Evolutionary conservation across 2,329 filamentous ascomycete genomes (phyloP).

Genomic region (Aspergillus tubingensis): DNA sequence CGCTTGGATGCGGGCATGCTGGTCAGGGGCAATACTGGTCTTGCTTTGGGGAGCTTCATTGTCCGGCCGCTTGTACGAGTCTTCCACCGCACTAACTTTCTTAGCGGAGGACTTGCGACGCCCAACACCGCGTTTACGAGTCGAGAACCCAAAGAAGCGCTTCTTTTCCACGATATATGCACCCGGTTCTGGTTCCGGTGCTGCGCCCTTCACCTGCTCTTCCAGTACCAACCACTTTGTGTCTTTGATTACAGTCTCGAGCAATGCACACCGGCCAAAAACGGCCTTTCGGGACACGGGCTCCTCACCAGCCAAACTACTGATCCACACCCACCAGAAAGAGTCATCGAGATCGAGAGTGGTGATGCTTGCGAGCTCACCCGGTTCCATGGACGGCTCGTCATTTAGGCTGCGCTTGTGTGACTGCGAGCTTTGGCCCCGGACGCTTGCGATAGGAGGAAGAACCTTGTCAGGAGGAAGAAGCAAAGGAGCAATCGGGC

Average conservation of each 20-base stretch:
- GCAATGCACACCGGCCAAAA: conserved; percentile 88
- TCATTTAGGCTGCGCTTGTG: conserved; percentile 72
- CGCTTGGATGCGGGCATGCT: conserved; percentile 89
- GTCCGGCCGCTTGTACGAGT: conserved; percentile 54
- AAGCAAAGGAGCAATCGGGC: conserved; percentile 64
- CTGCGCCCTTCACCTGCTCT: conserved; percentile 92
- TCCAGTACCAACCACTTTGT: conserved; percentile 94
- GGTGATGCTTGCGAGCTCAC: conserved; percentile 90
- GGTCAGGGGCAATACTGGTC: conserved; percentile 82
- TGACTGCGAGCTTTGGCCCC: conserved; percentile 84
- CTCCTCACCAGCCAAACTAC: conserved; percentile 88
- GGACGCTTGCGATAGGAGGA: conserved; percentile 71
- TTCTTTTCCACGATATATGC: conserved; percentile 97
- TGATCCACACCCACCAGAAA: conserved; percentile 99
- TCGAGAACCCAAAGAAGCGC: conserved; percentile 79
- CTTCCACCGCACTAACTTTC: conserved; percentile 51
- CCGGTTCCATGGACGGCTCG: conserved; percentile 74
- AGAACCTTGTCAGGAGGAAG: conserved; percentile 91
- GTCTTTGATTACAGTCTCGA: conserved; percentile 80
- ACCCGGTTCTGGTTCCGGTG: conserved; percentile 77
- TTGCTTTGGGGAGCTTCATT: conserved; percentile 66
- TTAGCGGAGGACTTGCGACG: conserved; percentile 73
- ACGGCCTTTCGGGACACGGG: conserved; percentile 81
- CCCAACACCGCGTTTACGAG: conserved; percentile 67
- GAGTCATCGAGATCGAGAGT: conserved; percentile 86